Conservation (phyloP, 306 rosid genomes). For the Corylus heterophylla region DNA sequence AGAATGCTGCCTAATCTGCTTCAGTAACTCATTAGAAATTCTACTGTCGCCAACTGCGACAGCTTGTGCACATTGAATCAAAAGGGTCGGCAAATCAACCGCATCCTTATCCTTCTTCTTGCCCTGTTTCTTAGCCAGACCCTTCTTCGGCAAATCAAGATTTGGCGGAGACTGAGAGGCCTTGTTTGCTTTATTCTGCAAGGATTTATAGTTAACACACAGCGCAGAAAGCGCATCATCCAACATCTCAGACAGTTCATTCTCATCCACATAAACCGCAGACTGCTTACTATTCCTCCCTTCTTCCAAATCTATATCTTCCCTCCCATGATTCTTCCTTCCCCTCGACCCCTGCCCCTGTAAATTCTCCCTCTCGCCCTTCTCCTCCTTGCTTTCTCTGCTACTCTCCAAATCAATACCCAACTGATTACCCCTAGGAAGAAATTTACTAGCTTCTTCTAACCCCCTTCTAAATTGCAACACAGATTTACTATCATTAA, state of each 20-base stretch:
- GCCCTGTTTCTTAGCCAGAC: slow-evolving; percentile 40
- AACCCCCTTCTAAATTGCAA: slow-evolving; percentile 10
- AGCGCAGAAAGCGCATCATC: slow-evolving; percentile 34
- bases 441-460: slow-evolving; percentile 10
- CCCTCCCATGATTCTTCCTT: slow-evolving; percentile 39
- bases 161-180: not conserved
- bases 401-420: not conserved
- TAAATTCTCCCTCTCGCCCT: not conserved
- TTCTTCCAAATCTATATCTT: slow-evolving; percentile 33
- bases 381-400: slow-evolving; percentile 2
- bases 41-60: slow-evolving; percentile 57
- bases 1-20: slow-evolving; percentile 64
- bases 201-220: slow-evolving; percentile 2
- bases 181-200: not conserved
- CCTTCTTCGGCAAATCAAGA: slow-evolving; percentile 19
- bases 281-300: slow-evolving; percentile 47
- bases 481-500: not conserved
- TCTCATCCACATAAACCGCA: slow-evolving; percentile 34
- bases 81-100: slow-evolving; percentile 57
- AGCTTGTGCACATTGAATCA: slow-evolving; percentile 71
- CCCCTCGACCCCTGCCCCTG: slow-evolving; percentile 7
- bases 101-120: slow-evolving; percentile 11
- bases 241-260: slow-evolving; percentile 31
- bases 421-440: not conserved
- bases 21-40: slow-evolving; percentile 51